Conservation (phyloP, 768 basidiomycete genomes). For the Tylopilus balloui region DNA sequence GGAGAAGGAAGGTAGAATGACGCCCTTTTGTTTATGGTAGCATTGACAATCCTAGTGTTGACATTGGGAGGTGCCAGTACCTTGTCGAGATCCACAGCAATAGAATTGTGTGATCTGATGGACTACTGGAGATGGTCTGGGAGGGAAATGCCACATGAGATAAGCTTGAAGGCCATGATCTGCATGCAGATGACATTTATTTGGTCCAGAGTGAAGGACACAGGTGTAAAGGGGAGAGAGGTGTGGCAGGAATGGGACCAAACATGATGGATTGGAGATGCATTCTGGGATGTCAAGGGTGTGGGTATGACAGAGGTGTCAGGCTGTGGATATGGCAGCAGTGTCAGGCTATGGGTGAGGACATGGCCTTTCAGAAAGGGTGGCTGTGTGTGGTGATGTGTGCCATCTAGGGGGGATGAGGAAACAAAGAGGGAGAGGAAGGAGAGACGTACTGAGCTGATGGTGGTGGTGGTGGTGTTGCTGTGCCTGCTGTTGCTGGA, state of each 20-base stretch:
- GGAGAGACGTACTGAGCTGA: conserved; percentile 32
- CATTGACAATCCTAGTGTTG: conserved; percentile 62
- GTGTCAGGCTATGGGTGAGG: no score
- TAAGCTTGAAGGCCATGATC: conserved; percentile 75
- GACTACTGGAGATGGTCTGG: conserved; percentile 68
- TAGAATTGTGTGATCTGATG: conserved; percentile 59
- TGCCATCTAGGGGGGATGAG: conserved; percentile 30
- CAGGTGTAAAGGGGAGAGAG: no score
- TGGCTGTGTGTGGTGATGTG: conserved; percentile 29
- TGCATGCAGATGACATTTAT: conserved; percentile 59
- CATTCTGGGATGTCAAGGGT: no score
- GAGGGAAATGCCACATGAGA: conserved; percentile 60
- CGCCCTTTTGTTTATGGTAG: conserved; percentile 70
- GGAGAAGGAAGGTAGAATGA: conserved; percentile 21
- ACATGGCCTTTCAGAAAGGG: conserved; percentile 46
- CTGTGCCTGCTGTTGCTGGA: conserved; percentile 29
- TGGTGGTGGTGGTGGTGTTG: conserved; percentile 25
- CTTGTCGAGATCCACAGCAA: conserved; percentile 61
- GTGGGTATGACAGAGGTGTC: conserved; percentile 2
- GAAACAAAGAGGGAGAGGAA: background rate
- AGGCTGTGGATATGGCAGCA: no score
- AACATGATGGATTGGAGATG: no score
- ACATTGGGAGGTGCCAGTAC: conserved; percentile 58
- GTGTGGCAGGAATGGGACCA: no score
- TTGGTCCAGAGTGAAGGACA: no score